Conservation (phyloP, 306 rosid genomes). For the Prunus davidiana region DNA sequence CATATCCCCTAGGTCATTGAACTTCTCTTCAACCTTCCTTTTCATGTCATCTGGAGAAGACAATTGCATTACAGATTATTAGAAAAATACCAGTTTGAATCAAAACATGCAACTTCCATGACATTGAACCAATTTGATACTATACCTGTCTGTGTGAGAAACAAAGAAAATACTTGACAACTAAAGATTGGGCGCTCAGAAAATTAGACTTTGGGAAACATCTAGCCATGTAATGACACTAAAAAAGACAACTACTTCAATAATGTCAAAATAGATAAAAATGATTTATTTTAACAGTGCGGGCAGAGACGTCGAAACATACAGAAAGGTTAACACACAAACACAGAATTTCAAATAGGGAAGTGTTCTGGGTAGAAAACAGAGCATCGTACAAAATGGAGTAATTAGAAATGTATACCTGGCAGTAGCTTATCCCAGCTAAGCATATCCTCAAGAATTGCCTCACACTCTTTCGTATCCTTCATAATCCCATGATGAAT, state of each 20-base stretch:
- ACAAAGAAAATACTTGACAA: neutral
- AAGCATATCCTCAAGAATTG: conserved; percentile 53
- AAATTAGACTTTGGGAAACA: neutral
- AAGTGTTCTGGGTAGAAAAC: neutral
- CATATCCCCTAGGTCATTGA: conserved; percentile 83
- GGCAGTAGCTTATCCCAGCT: conserved; percentile 55
- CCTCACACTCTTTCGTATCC: conserved; percentile 45
- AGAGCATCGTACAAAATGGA: neutral
- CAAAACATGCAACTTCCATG: neutral
- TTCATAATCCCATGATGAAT: conserved; percentile 30
- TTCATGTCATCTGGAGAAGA: conserved; percentile 61
- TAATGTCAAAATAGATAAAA: neutral
- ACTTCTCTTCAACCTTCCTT: conserved; percentile 66
- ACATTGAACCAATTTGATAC: neutral
- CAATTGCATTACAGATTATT: conserved; percentile 13
- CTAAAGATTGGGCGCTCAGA: neutral
- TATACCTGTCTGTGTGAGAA: neutral
- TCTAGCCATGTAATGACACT: neutral
- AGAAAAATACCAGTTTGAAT: neutral
- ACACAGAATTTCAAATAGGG: neutral
- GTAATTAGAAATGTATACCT: conserved; percentile 18
- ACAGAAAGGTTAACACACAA: neutral
- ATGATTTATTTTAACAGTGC: no score
- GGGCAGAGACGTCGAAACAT: neutral
- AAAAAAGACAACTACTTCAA: neutral